These are phyloP conservation scores for Dissophora globulifera DNA, from an alignment of 192 early-diverging fungal genomes.

Conservation along the genomic window DNA sequence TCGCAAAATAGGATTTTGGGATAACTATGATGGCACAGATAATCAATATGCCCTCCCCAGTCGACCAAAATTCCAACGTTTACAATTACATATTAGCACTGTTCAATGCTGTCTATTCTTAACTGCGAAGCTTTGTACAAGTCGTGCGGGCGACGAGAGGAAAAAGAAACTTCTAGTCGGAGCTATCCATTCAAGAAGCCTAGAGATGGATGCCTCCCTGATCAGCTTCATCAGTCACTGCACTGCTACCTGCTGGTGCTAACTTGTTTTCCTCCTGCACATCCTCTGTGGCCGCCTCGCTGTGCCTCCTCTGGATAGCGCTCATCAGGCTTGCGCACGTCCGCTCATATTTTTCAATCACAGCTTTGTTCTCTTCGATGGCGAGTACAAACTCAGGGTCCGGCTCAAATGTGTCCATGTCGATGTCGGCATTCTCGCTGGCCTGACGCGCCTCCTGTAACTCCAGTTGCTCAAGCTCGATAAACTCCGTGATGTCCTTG, in stretches of 20 bases:
- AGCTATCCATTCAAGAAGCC: background rate
- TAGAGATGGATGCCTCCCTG: conserved; percentile 12
- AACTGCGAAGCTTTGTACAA: too few relatives aligned
- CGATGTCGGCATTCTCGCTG: background rate
- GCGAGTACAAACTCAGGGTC: conserved; percentile 50
- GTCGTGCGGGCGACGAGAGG: too few relatives aligned
- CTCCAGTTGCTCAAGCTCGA: conserved; percentile 34
- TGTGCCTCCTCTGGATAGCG: conserved; percentile 21
- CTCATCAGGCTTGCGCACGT: conserved; percentile 18
- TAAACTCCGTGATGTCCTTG: conserved; percentile 40
- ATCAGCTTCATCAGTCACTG: background rate
- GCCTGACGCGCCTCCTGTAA: background rate
- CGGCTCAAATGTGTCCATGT: conserved; percentile 2
- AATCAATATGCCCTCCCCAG: too few relatives aligned
- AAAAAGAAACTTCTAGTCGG: background rate
- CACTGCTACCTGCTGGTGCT: background rate
- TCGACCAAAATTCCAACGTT: too few relatives aligned
- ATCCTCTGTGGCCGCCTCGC: background rate
- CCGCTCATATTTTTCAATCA: conserved; percentile 38
- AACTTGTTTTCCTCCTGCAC: background rate
- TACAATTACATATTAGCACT: too few relatives aligned
- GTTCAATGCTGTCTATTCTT: too few relatives aligned
- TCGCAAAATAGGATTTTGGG: too few relatives aligned
- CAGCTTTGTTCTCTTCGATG: conserved; percentile 42
- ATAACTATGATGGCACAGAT: too few relatives aligned